Evolutionary conservation across 257 asterid genomes (phyloP).

Genomic region (Agastache rugosa): DNA sequence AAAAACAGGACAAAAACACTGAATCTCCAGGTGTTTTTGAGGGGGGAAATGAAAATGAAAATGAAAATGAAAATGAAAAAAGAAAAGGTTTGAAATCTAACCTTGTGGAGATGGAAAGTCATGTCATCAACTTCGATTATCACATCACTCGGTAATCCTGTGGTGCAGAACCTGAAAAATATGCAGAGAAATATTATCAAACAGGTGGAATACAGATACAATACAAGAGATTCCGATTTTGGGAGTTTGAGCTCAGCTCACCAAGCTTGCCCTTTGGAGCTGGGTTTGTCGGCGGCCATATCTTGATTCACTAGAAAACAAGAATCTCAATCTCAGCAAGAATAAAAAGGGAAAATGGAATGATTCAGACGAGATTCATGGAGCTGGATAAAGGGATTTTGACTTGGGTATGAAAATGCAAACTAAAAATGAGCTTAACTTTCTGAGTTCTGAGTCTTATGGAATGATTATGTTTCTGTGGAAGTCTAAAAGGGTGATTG

Average conservation of each 20-base stretch:
- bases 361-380: conserved; percentile 52
- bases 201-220: background rate
- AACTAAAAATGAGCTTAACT: conserved; percentile 39
- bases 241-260: conserved; percentile 29
- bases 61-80: background rate
- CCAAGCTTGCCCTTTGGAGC: conserved; percentile 96
- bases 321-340: conserved; percentile 11
- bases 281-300: conserved; percentile 74
- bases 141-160: conserved; percentile 92
- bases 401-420: conserved; percentile 31
- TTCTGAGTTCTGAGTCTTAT: conserved; percentile 40
- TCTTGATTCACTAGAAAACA: conserved; percentile 12
- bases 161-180: conserved; percentile 86
- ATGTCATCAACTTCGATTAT: conserved; percentile 80
- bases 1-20: background rate
- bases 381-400: conserved; percentile 36
- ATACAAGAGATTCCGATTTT: background rate
- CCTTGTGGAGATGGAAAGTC: conserved; percentile 97
- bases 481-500: conserved; percentile 41
- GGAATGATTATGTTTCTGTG: conserved; percentile 54
- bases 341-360: conserved; percentile 1
- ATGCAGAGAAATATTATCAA: conserved; percentile 17
- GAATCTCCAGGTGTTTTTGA: conserved; percentile 9
- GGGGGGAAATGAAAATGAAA: background rate
- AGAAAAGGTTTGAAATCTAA: conserved; percentile 12